Evolutionary conservation across 768 basidiomycete species (phyloP).

Genomic region (Phlegmacium glaucopus): DNA sequence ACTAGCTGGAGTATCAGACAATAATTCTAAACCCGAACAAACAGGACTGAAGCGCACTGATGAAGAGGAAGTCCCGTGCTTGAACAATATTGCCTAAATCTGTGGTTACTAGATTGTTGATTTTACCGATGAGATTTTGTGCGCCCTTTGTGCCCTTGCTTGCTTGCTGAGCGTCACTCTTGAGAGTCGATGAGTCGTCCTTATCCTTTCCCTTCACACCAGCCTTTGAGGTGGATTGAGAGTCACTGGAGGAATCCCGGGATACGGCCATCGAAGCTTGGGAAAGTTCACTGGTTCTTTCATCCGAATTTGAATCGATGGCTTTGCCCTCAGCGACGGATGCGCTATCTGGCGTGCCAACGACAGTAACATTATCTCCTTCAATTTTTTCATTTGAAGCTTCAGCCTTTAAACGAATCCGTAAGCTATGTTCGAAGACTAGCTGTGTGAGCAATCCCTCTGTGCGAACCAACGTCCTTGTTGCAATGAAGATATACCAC

Average conservation of each 20-base stretch:
- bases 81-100: too few relatives aligned
- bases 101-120: slow-evolving; percentile 54
- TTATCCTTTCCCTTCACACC: too few relatives aligned
- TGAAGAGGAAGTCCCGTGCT: slow-evolving; percentile 31
- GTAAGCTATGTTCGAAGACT: too few relatives aligned
- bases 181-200: too few relatives aligned
- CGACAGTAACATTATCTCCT: too few relatives aligned
- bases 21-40: not conserved
- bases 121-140: slow-evolving; percentile 63
- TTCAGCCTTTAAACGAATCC: too few relatives aligned
- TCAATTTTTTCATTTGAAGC: too few relatives aligned
- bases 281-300: slow-evolving; percentile 12
- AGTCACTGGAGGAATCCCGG: not conserved
- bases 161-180: not conserved
- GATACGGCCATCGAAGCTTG: not conserved
- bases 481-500: slow-evolving; percentile 49
- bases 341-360: too few relatives aligned
- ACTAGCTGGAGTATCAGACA: slow-evolving; percentile 11
- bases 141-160: slow-evolving; percentile 19
- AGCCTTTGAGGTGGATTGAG: not conserved
- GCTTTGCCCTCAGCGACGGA: too few relatives aligned
- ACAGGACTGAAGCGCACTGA: slow-evolving; percentile 13
- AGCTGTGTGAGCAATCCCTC: too few relatives aligned
- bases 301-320: too few relatives aligned
- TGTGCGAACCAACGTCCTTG: slow-evolving; percentile 31